Base-by-base conservation (phyloP, 1,139 yeast species). In the Nadsonia starkeyi-henricii region DNA sequence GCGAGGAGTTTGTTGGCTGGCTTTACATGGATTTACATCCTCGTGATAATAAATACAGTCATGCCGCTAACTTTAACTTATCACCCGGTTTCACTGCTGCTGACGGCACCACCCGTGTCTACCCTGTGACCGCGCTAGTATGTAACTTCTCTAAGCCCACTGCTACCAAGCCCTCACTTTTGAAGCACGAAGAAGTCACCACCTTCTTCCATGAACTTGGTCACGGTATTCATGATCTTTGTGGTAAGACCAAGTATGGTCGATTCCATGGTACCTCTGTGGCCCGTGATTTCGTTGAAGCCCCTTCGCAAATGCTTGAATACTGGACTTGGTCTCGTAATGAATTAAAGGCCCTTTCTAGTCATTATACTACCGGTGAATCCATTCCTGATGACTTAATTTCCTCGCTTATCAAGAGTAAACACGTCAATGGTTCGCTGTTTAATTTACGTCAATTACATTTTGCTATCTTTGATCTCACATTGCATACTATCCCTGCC, bases 141-240 rank as follows among this genome's bases (percentile, higher is more conserved):
- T 85, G 95, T 68, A 85, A 85, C 66, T 85, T 85, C 63, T 80
- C 94, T 45, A 81, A 81, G 61, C 88, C 93, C 43, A 73, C 85
- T 1, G 66, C 71, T 30, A 74, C 71, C 9, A 82, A 80, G 59
- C 94, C 95, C 15, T 78, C 94, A 1, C 69, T 85, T 55, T 72
- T 85, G 57, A 81, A 81, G 59, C 95, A 85, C 62, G 71, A 71
- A 53, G 95, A 85, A 62, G 86, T 85, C 4, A 79, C 79, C 26
- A 85, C 95, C 0, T 81, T 85, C 57, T 85, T 85, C 79, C 95
- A 85, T 60, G 95, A 85, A 65, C 72, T 85, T 57, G 95, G 95
- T 28, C 95, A 85, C 61, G 95, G 94, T 50, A 81, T 85, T 50
- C 95, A 85, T 64, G 84, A 78, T 54, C 68, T 85, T 43, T 73